Conservation (phyloP, 805 yeast genomes). For the Kuraishia capsulata region DNA sequence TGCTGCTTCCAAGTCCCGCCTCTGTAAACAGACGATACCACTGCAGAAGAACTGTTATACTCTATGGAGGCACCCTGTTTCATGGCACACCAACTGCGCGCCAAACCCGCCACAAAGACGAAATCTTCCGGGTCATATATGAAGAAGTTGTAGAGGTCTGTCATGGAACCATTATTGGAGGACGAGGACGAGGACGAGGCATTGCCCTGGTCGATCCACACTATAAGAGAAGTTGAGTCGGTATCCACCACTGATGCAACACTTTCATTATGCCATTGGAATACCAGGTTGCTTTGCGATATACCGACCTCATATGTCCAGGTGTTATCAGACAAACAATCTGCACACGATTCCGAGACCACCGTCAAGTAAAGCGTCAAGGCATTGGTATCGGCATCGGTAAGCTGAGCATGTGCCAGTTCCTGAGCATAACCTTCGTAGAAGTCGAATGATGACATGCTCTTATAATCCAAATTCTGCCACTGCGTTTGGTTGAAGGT, state of each 20-base stretch:
- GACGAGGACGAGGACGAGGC: slow-evolving; percentile 8
- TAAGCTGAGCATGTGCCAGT: slow-evolving; percentile 8
- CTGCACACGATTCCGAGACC: slow-evolving; percentile 6
- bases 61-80: slow-evolving; percentile 33
- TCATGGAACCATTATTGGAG: slow-evolving; percentile 4
- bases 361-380: background rate
- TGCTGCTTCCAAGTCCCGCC: slow-evolving; percentile 47
- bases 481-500: slow-evolving; percentile 14
- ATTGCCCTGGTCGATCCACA: slow-evolving; percentile 40
- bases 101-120: slow-evolving; percentile 27
- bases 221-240: slow-evolving; percentile 57
- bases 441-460: slow-evolving; percentile 11
- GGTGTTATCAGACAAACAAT: slow-evolving; percentile 10
- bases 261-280: slow-evolving; percentile 57
- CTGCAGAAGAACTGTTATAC: slow-evolving; percentile 5
- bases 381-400: slow-evolving; percentile 15
- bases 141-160: slow-evolving; percentile 35
- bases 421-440: slow-evolving; percentile 18
- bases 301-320: slow-evolving; percentile 66
- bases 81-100: slow-evolving; percentile 67
- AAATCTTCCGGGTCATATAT: slow-evolving; percentile 34
- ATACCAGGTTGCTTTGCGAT: slow-evolving; percentile 52
- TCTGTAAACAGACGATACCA: slow-evolving; percentile 15
- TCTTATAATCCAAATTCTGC: slow-evolving; percentile 1
- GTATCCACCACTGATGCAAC: slow-evolving; percentile 57